These are phyloP conservation scores for Penicillium goetzii DNA, from an alignment of 495 filamentous ascomycete species.

Conservation along the genomic window DNA sequence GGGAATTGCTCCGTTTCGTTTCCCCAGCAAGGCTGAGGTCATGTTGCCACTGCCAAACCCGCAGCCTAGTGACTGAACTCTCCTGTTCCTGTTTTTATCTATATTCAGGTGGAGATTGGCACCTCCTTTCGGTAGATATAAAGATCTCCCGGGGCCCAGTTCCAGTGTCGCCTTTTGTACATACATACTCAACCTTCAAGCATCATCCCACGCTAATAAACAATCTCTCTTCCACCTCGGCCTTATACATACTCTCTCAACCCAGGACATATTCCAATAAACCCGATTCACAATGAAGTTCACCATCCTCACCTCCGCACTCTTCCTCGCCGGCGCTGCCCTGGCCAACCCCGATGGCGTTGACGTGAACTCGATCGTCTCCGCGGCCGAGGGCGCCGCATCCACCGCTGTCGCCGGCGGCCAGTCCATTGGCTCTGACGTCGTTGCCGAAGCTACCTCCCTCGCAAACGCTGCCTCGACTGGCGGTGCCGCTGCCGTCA, in stretches of 20 bases:
- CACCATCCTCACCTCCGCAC: conserved; percentile 30
- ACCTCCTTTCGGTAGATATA: conserved; percentile 2
- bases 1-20: conserved; percentile 11
- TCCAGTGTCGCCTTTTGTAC: not conserved
- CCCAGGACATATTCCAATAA: not conserved
- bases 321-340: conserved; percentile 32
- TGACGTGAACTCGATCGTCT: conserved; percentile 23
- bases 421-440: conserved; percentile 15
- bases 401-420: conserved; percentile 18
- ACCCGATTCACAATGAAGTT: conserved; percentile 33
- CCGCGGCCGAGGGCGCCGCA: conserved; percentile 16
- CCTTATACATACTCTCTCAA: not conserved
- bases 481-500: conserved; percentile 17
- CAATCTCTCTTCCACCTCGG: not conserved
- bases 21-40: conserved; percentile 18
- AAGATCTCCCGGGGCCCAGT: not conserved
- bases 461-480: conserved; percentile 17
- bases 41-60: conserved; percentile 19
- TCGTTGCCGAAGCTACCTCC: conserved; percentile 17
- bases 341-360: conserved; percentile 22
- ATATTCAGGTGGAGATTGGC: conserved; percentile 11
- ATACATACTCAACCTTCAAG: not conserved
- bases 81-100: conserved; percentile 24
- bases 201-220: not conserved
- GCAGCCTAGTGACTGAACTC: conserved; percentile 7